These are phyloP conservation scores for Staphylotrichum tortipilum DNA, from an alignment of 495 filamentous ascomycete genomes.

Conservation along the genomic window DNA sequence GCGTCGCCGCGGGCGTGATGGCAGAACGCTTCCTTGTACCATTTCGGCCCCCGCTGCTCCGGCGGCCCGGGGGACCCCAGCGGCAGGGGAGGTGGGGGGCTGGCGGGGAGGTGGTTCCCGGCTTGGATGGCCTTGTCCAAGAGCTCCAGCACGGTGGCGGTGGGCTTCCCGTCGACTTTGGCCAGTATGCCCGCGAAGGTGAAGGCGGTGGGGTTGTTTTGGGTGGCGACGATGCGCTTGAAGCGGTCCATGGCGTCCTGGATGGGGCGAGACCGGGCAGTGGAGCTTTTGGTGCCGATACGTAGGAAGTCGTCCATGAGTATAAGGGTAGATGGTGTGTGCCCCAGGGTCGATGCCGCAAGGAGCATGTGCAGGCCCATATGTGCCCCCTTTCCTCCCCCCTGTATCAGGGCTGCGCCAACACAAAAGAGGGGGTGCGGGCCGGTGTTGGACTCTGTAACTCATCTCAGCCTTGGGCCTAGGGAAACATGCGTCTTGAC, in stretches of 20 bases:
- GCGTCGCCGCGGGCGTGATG: slow-evolving; percentile 18
- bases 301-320: slow-evolving; percentile 1
- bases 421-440: slow-evolving; percentile 19
- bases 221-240: slow-evolving; percentile 3
- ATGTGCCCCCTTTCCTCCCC: background rate
- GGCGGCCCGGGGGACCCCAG: background rate
- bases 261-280: no score
- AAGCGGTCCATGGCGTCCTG: slow-evolving; percentile 1
- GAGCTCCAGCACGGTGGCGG: slow-evolving; percentile 7
- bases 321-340: slow-evolving; percentile 20
- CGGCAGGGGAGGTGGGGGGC: background rate
- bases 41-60: slow-evolving; percentile 21
- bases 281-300: no score
- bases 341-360: slow-evolving; percentile 17
- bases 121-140: slow-evolving; percentile 19
- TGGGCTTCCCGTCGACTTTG: background rate
- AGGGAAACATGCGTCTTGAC: no score
- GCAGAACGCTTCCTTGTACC: slow-evolving; percentile 27
- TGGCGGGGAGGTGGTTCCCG: background rate
- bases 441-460: slow-evolving; percentile 18
- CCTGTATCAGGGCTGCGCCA: slow-evolving; percentile 9
- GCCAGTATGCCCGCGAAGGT: slow-evolving; percentile 15
- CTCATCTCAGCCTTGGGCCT: no score
- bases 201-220: slow-evolving; percentile 11
- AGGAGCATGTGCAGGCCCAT: slow-evolving; percentile 19